Evolutionary conservation across 305 asterid species (phyloP), one percentile per base, ranked within the genome.

Genomic region (Fraxinus greggii): DNA sequence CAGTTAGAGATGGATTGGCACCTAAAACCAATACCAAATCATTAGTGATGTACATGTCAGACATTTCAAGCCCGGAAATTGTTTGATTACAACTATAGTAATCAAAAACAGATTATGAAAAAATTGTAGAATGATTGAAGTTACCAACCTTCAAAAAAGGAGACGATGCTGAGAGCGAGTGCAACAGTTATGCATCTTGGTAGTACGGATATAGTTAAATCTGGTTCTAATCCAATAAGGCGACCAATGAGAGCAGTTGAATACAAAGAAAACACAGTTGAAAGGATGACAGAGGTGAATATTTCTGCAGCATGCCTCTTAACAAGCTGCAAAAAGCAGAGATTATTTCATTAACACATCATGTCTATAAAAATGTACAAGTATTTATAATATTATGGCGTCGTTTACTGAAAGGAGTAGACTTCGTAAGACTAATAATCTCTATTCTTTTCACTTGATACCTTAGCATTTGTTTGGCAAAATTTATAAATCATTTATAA

Each of bases 131-230:
- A 38, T 36, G 19, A 77, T 40, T 38, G 24, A 72, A 73, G 78
- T 67, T 82, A 51, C 26, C 79, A 72, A 94, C 99, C 99, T 87
- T 96, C 98, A 67, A 96, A 96, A 93, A 94, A 91, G 63, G 97
- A 89, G 10, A 93, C 95, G 77, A 96, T 96, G 94, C 99, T 94
- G 87, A 96, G 98, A 73, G 98, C 99, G 45, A 96, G 92, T 40
- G 99, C 99, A 12, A 95, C 98, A 24, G 99, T 95, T 63, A 95
- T 93, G 92, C 99, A 95, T 93, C 99, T 92, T 19, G 99, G 99
- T 5, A 95, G 93, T 70, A 95, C 79, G 23, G 99, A 94, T 82
- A 95, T 32, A 1, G 98, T 90, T 26, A 95, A 80, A 79, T 87
- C 83, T 54, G 95, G 95, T 78, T 94, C 98, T n/a, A 95, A 85